Conservation (phyloP, 208 protist genomes). For the Phytomonas francai region DNA sequence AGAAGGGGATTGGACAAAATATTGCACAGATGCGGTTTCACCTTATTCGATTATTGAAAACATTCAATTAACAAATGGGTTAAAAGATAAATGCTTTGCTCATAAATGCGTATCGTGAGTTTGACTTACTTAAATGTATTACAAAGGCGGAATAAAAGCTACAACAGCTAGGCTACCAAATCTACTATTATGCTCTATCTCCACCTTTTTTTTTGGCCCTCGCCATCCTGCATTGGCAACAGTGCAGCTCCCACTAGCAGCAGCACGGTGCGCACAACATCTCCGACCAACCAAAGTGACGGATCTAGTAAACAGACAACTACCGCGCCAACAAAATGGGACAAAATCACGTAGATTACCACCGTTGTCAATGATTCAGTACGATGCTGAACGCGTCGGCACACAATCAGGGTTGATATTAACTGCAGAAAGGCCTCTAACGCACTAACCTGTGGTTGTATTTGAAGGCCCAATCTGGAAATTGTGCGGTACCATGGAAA, state of each 20-base stretch:
- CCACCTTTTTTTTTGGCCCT: neutral
- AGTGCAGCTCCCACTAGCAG: neutral
- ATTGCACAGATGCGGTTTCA: neutral
- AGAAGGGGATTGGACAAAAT: neutral
- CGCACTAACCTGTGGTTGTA: conserved; percentile 28
- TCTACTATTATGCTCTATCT: neutral
- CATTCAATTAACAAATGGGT: neutral
- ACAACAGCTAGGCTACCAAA: neutral
- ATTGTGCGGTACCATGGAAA: conserved; percentile 67
- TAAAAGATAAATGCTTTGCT: neutral
- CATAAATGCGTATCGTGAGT: neutral
- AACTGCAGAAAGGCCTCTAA: conserved; percentile 45
- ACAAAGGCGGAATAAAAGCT: neutral
- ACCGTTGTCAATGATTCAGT: neutral
- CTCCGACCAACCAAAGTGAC: neutral
- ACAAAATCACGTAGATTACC: neutral
- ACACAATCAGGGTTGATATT: conserved; percentile 29
- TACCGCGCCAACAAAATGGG: neutral
- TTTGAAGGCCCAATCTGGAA: conserved; percentile 43
- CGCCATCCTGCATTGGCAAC: neutral
- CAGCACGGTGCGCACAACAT: neutral
- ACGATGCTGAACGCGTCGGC: conserved; percentile 30
- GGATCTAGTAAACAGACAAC: neutral
- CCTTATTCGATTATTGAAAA: neutral
- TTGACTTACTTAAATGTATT: neutral